phyloP scores from a whole-genome alignment of 192 early-diverging fungal species.

The Rhizoclosmatium sp. region DNA sequence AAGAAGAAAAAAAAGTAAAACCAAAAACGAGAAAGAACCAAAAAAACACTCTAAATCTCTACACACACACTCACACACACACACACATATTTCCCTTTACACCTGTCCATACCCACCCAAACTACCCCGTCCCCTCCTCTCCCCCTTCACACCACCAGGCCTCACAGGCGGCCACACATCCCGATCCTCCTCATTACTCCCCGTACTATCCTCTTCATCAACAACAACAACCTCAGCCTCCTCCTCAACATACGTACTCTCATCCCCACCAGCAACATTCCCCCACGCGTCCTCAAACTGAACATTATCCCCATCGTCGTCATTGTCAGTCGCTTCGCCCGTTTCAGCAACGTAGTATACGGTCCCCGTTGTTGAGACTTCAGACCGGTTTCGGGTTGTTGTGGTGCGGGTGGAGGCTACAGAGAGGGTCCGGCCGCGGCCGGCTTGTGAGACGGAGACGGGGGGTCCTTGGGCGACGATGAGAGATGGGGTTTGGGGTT shows the following conservation, averaged over 20 bases:
- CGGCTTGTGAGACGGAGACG: neutral
- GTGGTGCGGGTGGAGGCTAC: no score
- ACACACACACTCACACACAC: no score
- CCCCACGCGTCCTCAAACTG: neutral
- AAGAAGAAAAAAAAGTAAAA: no score
- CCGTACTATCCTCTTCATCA: constrained; percentile 11
- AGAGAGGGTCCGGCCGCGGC: neutral
- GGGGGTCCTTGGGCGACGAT: neutral
- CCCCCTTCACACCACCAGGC: neutral
- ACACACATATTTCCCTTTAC: neutral
- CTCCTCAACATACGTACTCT: neutral
- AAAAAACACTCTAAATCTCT: no score
- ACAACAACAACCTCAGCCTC: constrained; percentile 10
- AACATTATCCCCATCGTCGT: neutral
- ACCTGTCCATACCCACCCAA: constrained; percentile 18
- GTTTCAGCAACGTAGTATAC: no score
- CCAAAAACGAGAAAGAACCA: no score
- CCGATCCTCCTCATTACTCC: neutral
- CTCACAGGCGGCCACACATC: constrained; percentile 18
- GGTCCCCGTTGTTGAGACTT: no score
- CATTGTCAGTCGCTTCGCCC: neutral
- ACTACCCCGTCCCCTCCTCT: neutral
- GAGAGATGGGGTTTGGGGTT: neutral
- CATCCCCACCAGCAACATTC: constrained; percentile 1
- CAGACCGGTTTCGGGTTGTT: no score